These are phyloP conservation scores for Candida ortonii DNA, from an alignment of 805 yeast species.

Conservation along the genomic window DNA sequence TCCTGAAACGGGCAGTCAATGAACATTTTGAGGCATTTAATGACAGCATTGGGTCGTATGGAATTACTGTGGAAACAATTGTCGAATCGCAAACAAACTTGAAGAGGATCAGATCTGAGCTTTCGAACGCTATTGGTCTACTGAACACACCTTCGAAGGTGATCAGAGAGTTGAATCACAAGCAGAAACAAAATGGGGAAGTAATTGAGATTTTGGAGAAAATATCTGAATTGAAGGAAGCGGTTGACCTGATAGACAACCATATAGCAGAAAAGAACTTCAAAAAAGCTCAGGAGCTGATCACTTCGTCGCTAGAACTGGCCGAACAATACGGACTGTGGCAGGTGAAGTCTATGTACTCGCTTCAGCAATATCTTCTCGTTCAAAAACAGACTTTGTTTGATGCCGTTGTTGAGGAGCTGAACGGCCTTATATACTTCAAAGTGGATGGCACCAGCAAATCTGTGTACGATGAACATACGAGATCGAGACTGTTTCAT, in stretches of 20 bases:
- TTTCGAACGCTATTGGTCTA: conserved; percentile 19
- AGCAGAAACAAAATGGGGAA: conserved; percentile 59
- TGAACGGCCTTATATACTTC: conserved; percentile 50
- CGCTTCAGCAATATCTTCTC: conserved; percentile 50
- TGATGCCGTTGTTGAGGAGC: conserved; percentile 73
- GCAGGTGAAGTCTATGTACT: conserved; percentile 52
- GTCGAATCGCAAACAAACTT: conserved; percentile 54
- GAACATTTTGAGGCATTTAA: conserved; percentile 83
- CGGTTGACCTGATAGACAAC: conserved; percentile 64
- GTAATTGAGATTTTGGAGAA: conserved; percentile 68
- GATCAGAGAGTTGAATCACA: conserved; percentile 61
- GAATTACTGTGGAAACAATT: conserved; percentile 61
- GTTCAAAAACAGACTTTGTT: conserved; percentile 59
- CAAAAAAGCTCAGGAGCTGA: conserved; percentile 40
- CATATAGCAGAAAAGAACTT: conserved; percentile 69
- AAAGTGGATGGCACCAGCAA: conserved; percentile 25
- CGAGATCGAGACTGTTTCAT: conserved; percentile 14
- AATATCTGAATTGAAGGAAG: conserved; percentile 55
- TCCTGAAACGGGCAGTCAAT: conserved; percentile 69
- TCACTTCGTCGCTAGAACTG: conserved; percentile 37
- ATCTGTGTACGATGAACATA: conserved; percentile 28
- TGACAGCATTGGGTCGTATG: conserved; percentile 80
- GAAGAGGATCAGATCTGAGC: conserved; percentile 19
- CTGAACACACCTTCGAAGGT: conserved; percentile 49
- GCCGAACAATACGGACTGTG: conserved; percentile 56